phyloP scores from a whole-genome alignment of 441 rosid species.

The Arabidopsis lyrata region DNA sequence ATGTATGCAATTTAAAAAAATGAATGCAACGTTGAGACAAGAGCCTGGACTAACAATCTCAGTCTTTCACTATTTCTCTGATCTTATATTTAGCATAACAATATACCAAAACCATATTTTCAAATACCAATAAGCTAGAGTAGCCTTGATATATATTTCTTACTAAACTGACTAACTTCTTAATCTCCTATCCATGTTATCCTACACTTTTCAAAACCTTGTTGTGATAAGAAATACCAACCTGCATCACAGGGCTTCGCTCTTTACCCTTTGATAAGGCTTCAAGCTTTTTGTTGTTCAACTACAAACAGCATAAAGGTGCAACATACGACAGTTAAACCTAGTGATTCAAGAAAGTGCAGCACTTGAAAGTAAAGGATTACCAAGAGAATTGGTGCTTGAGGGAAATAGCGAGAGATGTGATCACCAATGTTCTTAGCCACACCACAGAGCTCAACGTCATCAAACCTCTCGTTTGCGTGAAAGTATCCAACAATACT shows the following conservation, averaged over 20 bases:
- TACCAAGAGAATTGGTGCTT: conserved; percentile 80
- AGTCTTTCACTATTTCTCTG: neutral
- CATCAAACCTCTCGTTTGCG: conserved; percentile 92
- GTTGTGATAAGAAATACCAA: conserved; percentile 43
- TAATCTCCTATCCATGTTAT: neutral
- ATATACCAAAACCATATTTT: conserved; percentile 8
- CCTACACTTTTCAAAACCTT: neutral
- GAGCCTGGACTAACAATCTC: neutral
- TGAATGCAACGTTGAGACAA: conserved; percentile 11
- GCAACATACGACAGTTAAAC: conserved; percentile 8
- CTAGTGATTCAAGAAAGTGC: conserved; percentile 1
- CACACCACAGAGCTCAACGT: conserved; percentile 69
- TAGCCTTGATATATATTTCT: conserved; percentile 1
- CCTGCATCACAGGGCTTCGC: conserved; percentile 80
- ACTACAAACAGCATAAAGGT: conserved; percentile 52
- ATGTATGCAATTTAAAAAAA: neutral
- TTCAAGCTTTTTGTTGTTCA: conserved; percentile 87
- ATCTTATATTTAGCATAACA: neutral
- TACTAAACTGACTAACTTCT: neutral
- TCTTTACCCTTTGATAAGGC: conserved; percentile 69
- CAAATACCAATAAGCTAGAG: conserved; percentile 20
- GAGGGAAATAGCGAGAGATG: conserved; percentile 81
- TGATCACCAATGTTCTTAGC: conserved; percentile 95
- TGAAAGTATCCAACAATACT: conserved; percentile 90
- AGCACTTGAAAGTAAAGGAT: neutral